Percentiles rank a stretch among this genome's conserved stretches.
Conservation (phyloP, 129 eudicot genomes). For the Ambrosia trifida region DNA sequence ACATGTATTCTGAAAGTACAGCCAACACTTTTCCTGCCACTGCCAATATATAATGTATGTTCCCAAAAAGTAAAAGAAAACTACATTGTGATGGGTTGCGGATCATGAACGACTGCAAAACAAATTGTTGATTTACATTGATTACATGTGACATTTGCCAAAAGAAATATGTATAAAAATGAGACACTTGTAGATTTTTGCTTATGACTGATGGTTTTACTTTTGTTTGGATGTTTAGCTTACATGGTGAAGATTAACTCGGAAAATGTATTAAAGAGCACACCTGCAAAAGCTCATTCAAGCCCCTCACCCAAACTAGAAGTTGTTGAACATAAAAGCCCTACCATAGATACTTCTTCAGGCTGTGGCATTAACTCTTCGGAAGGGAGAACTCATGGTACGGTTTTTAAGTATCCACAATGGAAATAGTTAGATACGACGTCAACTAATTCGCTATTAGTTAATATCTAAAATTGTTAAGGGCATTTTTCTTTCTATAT, state of each 20-base stretch:
- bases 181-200: not conserved
- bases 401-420: not conserved
- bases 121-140: not conserved
- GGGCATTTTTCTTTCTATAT: conserved; percentile 8
- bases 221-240: conserved; percentile 23
- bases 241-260: conserved; percentile 35
- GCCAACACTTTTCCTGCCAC: not conserved
- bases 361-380: conserved; percentile 14
- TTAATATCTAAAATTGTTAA: not conserved
- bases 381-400: conserved; percentile 33
- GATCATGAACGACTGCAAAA: not conserved
- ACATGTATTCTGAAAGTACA: conserved; percentile 3
- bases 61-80: not conserved
- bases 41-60: not conserved
- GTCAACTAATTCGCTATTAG: not conserved
- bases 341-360: conserved; percentile 9
- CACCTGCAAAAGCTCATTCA: conserved; percentile 14
- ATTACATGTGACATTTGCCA: not conserved
- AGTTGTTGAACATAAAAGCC: conserved; percentile 10
- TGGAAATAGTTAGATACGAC: not conserved
- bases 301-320: conserved; percentile 11
- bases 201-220: not conserved
- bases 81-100: not conserved
- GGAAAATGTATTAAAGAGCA: conserved; percentile 11
- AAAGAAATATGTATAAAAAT: not conserved